Evolutionary conservation across 208 protist species (phyloP).

Genomic region (Leishmania lainsoni): DNA sequence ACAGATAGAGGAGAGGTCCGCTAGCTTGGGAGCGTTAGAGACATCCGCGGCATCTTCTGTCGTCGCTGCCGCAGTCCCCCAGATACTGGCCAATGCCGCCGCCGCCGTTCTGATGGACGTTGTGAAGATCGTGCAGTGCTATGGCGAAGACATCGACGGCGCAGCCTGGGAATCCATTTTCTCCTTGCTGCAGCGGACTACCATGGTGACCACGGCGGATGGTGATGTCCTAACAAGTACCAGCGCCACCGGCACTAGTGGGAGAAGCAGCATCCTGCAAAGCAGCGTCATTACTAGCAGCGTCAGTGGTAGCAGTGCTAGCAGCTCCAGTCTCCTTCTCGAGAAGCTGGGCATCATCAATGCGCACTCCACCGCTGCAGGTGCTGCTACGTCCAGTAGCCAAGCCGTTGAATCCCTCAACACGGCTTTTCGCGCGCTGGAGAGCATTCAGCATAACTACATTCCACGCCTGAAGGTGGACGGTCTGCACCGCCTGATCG

Average conservation of each 20-base stretch:
- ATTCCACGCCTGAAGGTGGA: slow-evolving; percentile 61
- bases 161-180: slow-evolving; percentile 54
- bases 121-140: slow-evolving; percentile 59
- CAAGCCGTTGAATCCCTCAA: slow-evolving; percentile 42
- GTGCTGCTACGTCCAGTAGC: slow-evolving; percentile 6
- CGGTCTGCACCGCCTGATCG: slow-evolving; percentile 56
- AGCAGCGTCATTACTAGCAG: neutral
- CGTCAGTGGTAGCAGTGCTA: neutral
- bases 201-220: slow-evolving; percentile 5
- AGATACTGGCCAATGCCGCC: slow-evolving; percentile 18
- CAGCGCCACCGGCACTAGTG: neutral
- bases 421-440: slow-evolving; percentile 65
- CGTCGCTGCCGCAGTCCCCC: slow-evolving; percentile 12
- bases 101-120: slow-evolving; percentile 36
- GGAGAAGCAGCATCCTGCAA: neutral
- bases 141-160: slow-evolving; percentile 58
- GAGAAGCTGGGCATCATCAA: neutral
- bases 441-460: slow-evolving; percentile 76
- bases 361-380: neutral
- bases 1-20: neutral
- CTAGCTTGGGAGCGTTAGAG: neutral
- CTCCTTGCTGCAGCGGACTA: slow-evolving; percentile 46
- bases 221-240: neutral
- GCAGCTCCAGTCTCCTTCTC: neutral
- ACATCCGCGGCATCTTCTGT: slow-evolving; percentile 2